Evolutionary conservation across 768 basidiomycete genomes (phyloP), one percentile per base, ranked within the genome.

Genomic region (Leccinellum albellum): DNA sequence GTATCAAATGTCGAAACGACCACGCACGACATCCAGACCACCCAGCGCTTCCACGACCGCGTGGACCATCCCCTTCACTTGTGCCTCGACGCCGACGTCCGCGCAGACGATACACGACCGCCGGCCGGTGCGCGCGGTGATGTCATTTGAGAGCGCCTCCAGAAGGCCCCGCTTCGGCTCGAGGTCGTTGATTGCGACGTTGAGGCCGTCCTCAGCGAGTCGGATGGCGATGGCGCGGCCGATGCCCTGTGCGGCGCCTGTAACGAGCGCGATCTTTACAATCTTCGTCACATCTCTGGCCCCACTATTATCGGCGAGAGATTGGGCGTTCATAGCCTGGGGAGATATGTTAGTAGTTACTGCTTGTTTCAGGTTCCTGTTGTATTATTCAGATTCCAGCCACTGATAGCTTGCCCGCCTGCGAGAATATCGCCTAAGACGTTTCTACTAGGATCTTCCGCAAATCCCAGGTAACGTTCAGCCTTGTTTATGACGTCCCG

Each of bases 221-320:
- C 78, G 74, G 10, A 73, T 56, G 9, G 80, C 79, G 45, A 82
- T 78, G 28, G 75, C 76, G 37, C 71, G 71, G 3, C 81, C 82
- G 17, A 83, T 79, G 24, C 81, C 82, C 50, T 74, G 75, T 3
- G 75, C 71, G 14, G 72, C 72, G 21, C 79, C 79, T 0, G 78
- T 80, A 33, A 80, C 66, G 50, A 79, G 63, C 8, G 78, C 78
- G 45, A 77, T 70, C 44, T 45, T 45, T 23, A 21, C 13, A 17
- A 21, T 6, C 32, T 33, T 33, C 15, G 6, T 33, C 14, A 33
- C 14, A 5, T 33, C 13, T 44, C 21, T n/a, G 20, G 9, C 14
- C 1, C 35, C 35, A 17, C 15, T 17, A 8, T 17, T 7, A 17
- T 8, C 17, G 7, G 35, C 35, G 17, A 37, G 15, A 6, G 17